Base-by-base conservation (phyloP, 208 protist genomes). In the Trypanosoma conorhini region DNA sequence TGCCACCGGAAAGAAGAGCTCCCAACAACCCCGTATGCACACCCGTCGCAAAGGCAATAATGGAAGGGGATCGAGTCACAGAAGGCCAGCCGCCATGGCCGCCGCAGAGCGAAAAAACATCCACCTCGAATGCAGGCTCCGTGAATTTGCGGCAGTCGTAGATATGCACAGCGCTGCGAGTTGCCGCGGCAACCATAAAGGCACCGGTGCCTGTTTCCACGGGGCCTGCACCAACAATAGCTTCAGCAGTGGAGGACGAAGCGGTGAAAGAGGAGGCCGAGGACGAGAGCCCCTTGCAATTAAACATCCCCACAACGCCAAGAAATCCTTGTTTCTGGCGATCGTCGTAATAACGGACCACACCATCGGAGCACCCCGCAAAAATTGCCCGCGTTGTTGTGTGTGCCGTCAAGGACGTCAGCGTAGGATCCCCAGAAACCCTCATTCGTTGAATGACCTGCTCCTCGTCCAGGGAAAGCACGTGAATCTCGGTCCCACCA, bases 261-360 rank as follows among this genome's bases (percentile, higher is more conserved):
- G 55, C 42, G 22, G 38, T 24, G 15, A 19, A 30, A 7, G 26
- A 61, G 48, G 21, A 22, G 21, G 22, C 28, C 28, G 19, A 38
- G 38, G 55, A 26, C 40, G 30, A 30, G 55, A 59, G 69, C 5
- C 67, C 67, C 17, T 62, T 15, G 10, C 76, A 55, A 52, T 83
- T 77, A 46, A 86, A 48, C 67, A 86, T 70, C 30, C 82, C 85
- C 12, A 96, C 81, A 9, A 83, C 81, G 21, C 88, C 87, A 38
- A 96, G 68, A 79, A 85, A 83, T 4, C 88, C 87, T 66, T 91
- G 86, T 26, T 74, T 70, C 71, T 91, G 88, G 13, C 91, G 84
- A 64, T 96, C 88, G 65, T 96, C 91, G 76, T 94, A 96, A 77
- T 94, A 96, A 52, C 86, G 85, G 40, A 96, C 87, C 22, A 88